Base-by-base conservation (phyloP, 2,329 filamentous ascomycete genomes). In the Aspergillus hortae region DNA sequence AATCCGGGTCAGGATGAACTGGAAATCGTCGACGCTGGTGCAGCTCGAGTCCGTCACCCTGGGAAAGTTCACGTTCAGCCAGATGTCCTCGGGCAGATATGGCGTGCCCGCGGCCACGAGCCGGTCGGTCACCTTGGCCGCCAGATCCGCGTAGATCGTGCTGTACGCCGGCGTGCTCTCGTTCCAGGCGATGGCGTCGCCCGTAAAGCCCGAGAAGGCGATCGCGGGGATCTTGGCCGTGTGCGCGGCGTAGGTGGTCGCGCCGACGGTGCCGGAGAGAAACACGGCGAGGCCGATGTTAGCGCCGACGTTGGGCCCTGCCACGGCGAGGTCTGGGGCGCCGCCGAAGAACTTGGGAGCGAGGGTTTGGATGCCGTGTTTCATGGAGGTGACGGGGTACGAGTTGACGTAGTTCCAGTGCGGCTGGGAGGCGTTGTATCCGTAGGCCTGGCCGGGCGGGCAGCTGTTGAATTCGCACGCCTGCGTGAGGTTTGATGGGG, bases 341-440 rank as follows among this genome's bases (percentile, higher is more conserved):
- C 73, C 73, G 50, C 75, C 76, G 75, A 84, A 87, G 49, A 81
- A 72, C 38, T 75, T 70, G 0, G 79, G 77, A 0, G 76, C 79
- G 33, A 84, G 76, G 4, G 72, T 77, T 54, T 82, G 71, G 63
- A 88, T 82, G 35, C 85, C 86, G 64, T 81, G 80, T 52, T 81
- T 78, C 62, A 87, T 83, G 1, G 82, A 74, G 0, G 85, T 88
- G 2, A 83, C 82, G 0, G 86, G 85, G 69, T 75, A 88, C 0
- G 83, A 85, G 73, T 89, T 89, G 53, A 89, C 86, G 76, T 86
- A 89, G 75, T 88, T 86, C 43, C 88, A 76, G 4, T 80, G 78
- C 0, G 81, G 74, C 53, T 81, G 74, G 0, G 78, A 78, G 9
- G 73, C 68, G 61, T 89, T 86, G 58, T 69, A 67, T 36, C 86